These are phyloP conservation scores for Fragilaria crotonensis DNA, from an alignment of 108 stramenopile genomes.

Conservation along the genomic window DNA sequence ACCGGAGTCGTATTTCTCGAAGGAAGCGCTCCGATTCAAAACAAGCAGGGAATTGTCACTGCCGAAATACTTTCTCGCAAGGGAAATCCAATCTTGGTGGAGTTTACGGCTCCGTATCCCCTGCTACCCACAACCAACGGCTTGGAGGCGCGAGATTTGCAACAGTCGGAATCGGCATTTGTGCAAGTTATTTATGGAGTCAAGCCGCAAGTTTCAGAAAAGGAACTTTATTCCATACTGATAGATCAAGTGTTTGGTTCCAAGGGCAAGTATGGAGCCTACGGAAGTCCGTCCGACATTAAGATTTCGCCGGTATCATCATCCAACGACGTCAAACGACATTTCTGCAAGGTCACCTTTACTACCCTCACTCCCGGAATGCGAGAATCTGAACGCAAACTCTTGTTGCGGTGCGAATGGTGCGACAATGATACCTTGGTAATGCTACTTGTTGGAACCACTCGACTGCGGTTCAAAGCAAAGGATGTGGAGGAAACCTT, in stretches of 20 bases:
- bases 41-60: slow-evolving; percentile 24
- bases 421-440: slow-evolving; percentile 32
- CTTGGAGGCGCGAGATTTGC: slow-evolving; percentile 64
- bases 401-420: slow-evolving; percentile 28
- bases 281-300: slow-evolving; percentile 58
- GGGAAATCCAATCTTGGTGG: slow-evolving; percentile 26
- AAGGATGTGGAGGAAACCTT: slow-evolving; percentile 42
- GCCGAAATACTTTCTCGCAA: slow-evolving; percentile 18
- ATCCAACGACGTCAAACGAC: slow-evolving; percentile 1
- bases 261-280: slow-evolving; percentile 65
- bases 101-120: slow-evolving; percentile 47
- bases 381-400: slow-evolving; percentile 73
- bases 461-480: slow-evolving; percentile 35
- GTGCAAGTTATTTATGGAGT: slow-evolving; percentile 46
- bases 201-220: slow-evolving; percentile 17
- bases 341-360: slow-evolving; percentile 45
- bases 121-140: slow-evolving; percentile 47
- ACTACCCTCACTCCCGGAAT: slow-evolving; percentile 73
- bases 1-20: slow-evolving; percentile 58
- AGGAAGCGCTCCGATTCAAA: slow-evolving; percentile 24
- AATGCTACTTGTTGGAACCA: slow-evolving; percentile 58
- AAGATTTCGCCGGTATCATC: slow-evolving; percentile 26
- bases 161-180: slow-evolving; percentile 62
- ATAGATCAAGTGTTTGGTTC: slow-evolving; percentile 34
- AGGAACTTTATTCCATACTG: slow-evolving; percentile 20